Conservation (phyloP, 805 yeast species). For the Schwanniomyces polymorphus region DNA sequence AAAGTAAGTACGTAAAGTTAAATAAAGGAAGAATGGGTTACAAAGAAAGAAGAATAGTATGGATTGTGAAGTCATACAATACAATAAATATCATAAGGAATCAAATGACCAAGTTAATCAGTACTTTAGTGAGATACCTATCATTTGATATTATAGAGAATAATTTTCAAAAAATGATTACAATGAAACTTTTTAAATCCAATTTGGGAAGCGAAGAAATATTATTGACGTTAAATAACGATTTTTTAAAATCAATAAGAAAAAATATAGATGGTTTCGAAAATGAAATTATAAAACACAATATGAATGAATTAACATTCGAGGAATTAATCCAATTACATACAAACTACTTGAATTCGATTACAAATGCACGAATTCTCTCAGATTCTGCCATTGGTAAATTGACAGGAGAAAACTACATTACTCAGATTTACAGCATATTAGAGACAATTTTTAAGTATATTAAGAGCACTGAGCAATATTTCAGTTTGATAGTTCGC, state of each 20-base stretch:
- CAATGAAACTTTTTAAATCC: constrained; percentile 20
- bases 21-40: constrained; percentile 26
- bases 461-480: constrained; percentile 36
- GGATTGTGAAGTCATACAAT: constrained; percentile 31
- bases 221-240: constrained; percentile 2
- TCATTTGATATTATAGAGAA: constrained; percentile 48
- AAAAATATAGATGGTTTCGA: neutral
- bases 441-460: constrained; percentile 33
- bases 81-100: constrained; percentile 37
- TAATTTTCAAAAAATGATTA: constrained; percentile 26
- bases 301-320: constrained; percentile 37
- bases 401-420: constrained; percentile 23
- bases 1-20: constrained; percentile 10
- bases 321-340: constrained; percentile 49
- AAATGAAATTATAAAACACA: constrained; percentile 3
- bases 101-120: constrained; percentile 42
- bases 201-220: neutral
- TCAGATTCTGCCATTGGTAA: constrained; percentile 31
- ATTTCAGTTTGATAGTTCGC: constrained; percentile 22
- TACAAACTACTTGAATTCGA: constrained; percentile 23
- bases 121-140: constrained; percentile 39
- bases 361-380: constrained; percentile 31
- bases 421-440: constrained; percentile 31
- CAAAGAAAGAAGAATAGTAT: constrained; percentile 26
- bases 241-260: constrained; percentile 4